Percentiles rank a stretch among this genome's conserved stretches.
Conservation (phyloP, 805 yeast species). For the Kodamaea leandrae region DNA sequence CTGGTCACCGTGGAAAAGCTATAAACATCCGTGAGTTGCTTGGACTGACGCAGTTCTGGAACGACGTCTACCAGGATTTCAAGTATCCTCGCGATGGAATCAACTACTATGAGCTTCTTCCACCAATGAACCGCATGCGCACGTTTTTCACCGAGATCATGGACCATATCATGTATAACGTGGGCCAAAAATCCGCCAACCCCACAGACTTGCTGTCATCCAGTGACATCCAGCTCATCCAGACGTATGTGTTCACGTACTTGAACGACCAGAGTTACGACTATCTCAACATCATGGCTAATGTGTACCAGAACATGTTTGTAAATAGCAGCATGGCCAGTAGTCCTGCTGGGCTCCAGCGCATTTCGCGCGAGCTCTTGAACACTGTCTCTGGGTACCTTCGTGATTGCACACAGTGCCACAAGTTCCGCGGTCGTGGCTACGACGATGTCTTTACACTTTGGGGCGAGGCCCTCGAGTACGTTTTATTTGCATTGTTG, state of each 20-base stretch:
- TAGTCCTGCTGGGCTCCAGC: background rate
- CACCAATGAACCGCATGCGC: conserved; percentile 12
- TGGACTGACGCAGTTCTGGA: conserved; percentile 23
- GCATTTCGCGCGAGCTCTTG: background rate
- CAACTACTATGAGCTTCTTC: conserved; percentile 13
- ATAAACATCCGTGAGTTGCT: conserved; percentile 6
- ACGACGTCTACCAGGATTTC: conserved; percentile 30
- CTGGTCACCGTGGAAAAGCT: background rate
- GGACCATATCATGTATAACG: conserved; percentile 23
- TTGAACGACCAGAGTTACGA: conserved; percentile 23
- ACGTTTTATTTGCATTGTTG: conserved; percentile 15
- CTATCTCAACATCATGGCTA: conserved; percentile 20
- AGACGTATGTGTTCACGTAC: conserved; percentile 19
- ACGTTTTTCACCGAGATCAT: conserved; percentile 22
- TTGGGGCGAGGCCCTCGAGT: conserved; percentile 23
- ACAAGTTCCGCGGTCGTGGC: background rate
- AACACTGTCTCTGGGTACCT: conserved; percentile 10
- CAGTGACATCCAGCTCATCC: conserved; percentile 9
- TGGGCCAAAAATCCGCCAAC: conserved; percentile 12
- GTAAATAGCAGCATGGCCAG: conserved; percentile 1
- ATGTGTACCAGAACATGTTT: conserved; percentile 14
- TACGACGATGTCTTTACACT: conserved; percentile 15
- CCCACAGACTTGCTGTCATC: conserved; percentile 7
- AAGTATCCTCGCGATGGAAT: conserved; percentile 13
- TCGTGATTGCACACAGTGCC: conserved; percentile 13